A percentile compares a stretch with the other conserved stretches of the same genome.
Conservation (phyloP, 2,329 filamentous ascomycete genomes). For the Botrytis deweyae region DNA sequence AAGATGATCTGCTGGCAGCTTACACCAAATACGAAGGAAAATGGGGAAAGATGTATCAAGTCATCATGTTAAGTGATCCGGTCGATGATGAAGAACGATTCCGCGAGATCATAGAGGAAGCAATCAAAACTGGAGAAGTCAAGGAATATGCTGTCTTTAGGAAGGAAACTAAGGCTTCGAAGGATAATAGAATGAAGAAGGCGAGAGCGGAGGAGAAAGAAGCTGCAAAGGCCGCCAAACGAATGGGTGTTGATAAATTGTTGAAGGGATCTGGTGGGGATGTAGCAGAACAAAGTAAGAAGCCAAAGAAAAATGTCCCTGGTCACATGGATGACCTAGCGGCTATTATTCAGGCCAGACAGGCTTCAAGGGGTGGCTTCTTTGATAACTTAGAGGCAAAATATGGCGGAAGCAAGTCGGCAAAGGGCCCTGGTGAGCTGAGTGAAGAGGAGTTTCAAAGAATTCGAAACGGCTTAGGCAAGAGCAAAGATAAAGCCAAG, state of each 20-base stretch:
- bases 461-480: not conserved
- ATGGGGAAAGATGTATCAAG: slow-evolving; percentile 74
- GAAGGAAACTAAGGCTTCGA: slow-evolving; percentile 67
- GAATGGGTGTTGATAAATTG: slow-evolving; percentile 71
- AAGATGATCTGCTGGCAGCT: slow-evolving; percentile 69
- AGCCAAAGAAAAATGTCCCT: slow-evolving; percentile 43
- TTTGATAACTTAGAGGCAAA: slow-evolving; percentile 70
- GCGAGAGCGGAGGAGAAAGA: slow-evolving; percentile 65
- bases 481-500: slow-evolving; percentile 2
- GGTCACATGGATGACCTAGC: slow-evolving; percentile 55
- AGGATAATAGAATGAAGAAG: slow-evolving; percentile 56
- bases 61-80: slow-evolving; percentile 83
- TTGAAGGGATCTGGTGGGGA: slow-evolving; percentile 45
- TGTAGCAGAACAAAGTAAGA: slow-evolving; percentile 47
- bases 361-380: slow-evolving; percentile 67
- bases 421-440: slow-evolving; percentile 58
- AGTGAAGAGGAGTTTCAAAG: slow-evolving; percentile 59
- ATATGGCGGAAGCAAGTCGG: slow-evolving; percentile 60
- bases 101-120: slow-evolving; percentile 74
- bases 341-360: slow-evolving; percentile 72
- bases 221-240: slow-evolving; percentile 72
- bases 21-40: slow-evolving; percentile 73
- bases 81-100: slow-evolving; percentile 85
- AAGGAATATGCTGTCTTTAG: slow-evolving; percentile 66
- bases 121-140: slow-evolving; percentile 70